Evolutionary conservation across 169 alveolate species (phyloP).

Genomic region (Plasmodium cynomolgi): DNA sequence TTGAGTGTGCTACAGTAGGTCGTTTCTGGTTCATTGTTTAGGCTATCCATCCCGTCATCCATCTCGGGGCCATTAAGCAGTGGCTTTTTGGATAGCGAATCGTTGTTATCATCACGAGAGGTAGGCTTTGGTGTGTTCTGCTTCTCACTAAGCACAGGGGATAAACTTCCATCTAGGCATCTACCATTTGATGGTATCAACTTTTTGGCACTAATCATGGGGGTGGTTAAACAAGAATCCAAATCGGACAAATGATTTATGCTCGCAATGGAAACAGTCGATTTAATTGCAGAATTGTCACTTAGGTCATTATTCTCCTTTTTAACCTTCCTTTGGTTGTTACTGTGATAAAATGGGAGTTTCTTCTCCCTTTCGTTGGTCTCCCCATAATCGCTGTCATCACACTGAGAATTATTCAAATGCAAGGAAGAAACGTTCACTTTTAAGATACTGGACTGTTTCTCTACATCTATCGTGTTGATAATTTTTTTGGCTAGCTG

Average conservation of each 20-base stretch:
- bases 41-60: not conserved
- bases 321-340: not conserved
- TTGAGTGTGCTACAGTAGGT: constrained; percentile 19
- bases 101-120: not conserved
- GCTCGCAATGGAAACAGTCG: not conserved
- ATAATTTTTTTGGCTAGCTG: constrained; percentile 79
- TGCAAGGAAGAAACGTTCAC: not conserved
- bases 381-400: not conserved
- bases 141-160: not conserved
- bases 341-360: not conserved
- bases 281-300: not conserved
- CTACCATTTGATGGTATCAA: not conserved
- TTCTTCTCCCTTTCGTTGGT: not conserved
- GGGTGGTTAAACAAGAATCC: not conserved
- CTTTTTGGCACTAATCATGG: not conserved
- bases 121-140: not conserved
- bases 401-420: not conserved
- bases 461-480: constrained; percentile 77
- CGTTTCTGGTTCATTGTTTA: not conserved
- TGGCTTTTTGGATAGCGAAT: not conserved
- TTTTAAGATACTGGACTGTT: constrained; percentile 13
- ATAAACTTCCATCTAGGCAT: not conserved
- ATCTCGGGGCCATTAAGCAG: not conserved
- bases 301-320: not conserved
- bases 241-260: not conserved